These are phyloP conservation scores for Fusarium sp. DNA, from an alignment of 2,329 filamentous ascomycete genomes.

Conservation along the genomic window DNA sequence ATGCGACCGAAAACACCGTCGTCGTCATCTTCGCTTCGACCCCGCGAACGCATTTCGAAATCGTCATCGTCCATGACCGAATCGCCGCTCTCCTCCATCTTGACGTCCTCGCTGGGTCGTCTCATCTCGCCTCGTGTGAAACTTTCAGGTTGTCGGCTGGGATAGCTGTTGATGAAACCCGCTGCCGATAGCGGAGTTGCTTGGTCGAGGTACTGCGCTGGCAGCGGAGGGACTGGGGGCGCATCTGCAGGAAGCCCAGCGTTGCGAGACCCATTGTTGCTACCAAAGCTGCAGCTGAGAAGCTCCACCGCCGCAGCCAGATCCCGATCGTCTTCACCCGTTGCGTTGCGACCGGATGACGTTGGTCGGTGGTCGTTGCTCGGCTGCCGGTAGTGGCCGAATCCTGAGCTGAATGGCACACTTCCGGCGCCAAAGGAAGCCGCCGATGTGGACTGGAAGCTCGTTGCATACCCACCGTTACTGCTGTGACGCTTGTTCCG, in stretches of 20 bases:
- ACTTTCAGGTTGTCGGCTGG: slow-evolving; percentile 71
- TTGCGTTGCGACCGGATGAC: slow-evolving; percentile 81
- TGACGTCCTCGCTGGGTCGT: slow-evolving; percentile 67
- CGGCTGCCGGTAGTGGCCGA: slow-evolving; percentile 75
- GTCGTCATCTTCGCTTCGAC: slow-evolving; percentile 87
- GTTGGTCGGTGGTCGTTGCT: slow-evolving; percentile 82
- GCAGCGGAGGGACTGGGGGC: slow-evolving; percentile 89
- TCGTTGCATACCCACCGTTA: slow-evolving; percentile 74
- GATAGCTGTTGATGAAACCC: slow-evolving; percentile 74
- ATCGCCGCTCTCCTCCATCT: slow-evolving; percentile 75
- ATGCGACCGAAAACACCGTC: slow-evolving; percentile 96
- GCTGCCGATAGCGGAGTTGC: slow-evolving; percentile 67
- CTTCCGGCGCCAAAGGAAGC: slow-evolving; percentile 63
- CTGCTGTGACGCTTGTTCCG: slow-evolving; percentile 71
- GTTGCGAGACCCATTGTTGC: slow-evolving; percentile 74
- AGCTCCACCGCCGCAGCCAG: slow-evolving; percentile 91
- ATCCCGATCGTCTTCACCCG: slow-evolving; percentile 86
- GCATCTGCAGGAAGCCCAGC: slow-evolving; percentile 76
- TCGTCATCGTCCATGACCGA: slow-evolving; percentile 76
- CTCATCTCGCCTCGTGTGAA: slow-evolving; percentile 72
- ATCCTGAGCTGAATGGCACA: slow-evolving; percentile 59
- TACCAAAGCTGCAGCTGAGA: slow-evolving; percentile 91
- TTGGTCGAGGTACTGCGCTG: slow-evolving; percentile 80
- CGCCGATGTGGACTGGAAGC: slow-evolving; percentile 80
- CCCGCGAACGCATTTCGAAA: slow-evolving; percentile 70